A percentile compares a stretch with the other conserved stretches of the same genome.
Evolutionary conservation across 2,329 filamentous ascomycete genomes (phyloP).

Genomic region (Hymenotorrendiella dingleyae): DNA sequence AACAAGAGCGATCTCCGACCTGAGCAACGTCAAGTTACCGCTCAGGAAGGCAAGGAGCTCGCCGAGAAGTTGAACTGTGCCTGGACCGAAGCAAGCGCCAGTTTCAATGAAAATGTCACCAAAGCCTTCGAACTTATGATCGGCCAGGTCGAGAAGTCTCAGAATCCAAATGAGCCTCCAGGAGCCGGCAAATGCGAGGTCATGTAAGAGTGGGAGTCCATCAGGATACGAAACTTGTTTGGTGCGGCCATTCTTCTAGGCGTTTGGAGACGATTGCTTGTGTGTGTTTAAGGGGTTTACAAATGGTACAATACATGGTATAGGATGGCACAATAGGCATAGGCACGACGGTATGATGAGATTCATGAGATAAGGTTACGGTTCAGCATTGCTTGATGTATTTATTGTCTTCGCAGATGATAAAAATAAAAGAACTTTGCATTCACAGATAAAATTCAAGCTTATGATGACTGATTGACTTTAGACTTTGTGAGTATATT

Average conservation of each 20-base stretch:
- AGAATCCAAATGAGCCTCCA: conserved; percentile 81
- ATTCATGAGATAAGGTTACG: no score
- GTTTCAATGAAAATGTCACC: conserved; percentile 88
- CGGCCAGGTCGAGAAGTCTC: conserved; percentile 87
- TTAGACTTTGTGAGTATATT: no score
- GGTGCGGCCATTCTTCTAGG: not conserved
- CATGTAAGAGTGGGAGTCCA: conserved; percentile 64
- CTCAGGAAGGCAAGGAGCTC: conserved; percentile 79
- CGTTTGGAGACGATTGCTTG: not conserved
- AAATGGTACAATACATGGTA: no score
- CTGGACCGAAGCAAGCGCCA: conserved; percentile 90
- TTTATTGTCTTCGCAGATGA: no score
- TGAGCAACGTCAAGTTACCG: conserved; percentile 84
- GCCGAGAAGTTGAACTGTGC: conserved; percentile 85
- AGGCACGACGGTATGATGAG: no score
- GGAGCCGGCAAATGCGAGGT: conserved; percentile 74
- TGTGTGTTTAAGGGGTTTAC: no score
- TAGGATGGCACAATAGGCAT: no score
- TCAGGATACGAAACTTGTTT: no score
- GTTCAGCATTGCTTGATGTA: no score
- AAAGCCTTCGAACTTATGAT: conserved; percentile 94
- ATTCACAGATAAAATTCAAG: no score
- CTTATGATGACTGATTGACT: no score
- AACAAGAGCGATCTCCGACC: conserved; percentile 94
- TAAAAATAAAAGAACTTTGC: no score